phyloP scores from a whole-genome alignment of 768 basidiomycete species.

The Suillus fuscotomentosus region DNA sequence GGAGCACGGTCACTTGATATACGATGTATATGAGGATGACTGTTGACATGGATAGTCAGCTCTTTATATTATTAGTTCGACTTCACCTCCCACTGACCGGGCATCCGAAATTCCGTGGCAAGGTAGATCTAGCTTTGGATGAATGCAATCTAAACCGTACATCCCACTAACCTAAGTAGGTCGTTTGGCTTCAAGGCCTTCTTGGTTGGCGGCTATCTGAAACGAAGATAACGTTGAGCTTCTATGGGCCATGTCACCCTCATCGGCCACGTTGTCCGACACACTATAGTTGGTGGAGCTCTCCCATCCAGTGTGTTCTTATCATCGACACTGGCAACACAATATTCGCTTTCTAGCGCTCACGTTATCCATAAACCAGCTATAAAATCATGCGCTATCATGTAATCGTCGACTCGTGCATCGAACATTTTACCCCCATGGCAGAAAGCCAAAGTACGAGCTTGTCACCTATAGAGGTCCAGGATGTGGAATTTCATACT shows the following conservation, averaged over 20 bases:
- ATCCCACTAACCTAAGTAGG: not conserved
- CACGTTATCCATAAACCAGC: not conserved
- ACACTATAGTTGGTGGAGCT: not conserved
- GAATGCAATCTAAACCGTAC: not conserved
- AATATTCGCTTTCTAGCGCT: not conserved
- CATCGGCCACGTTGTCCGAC: not conserved
- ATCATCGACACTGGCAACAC: not conserved
- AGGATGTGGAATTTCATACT: not conserved
- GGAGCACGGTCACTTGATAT: not conserved
- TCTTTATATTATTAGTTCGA: not conserved
- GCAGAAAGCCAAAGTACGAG: conserved; percentile 1
- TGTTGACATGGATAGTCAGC: not conserved
- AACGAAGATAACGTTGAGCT: not conserved
- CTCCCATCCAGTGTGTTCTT: not conserved
- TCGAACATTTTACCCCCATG: not conserved
- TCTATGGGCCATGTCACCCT: not conserved
- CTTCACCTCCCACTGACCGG: not conserved
- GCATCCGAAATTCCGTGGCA: not conserved
- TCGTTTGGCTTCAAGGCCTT: not conserved
- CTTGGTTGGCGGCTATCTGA: not conserved
- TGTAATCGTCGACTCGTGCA: not conserved
- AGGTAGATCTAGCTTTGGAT: not conserved
- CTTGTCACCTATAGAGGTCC: not conserved
- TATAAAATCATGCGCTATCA: not conserved
- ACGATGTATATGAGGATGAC: not conserved